Conservation (phyloP, 805 yeast genomes). For the Saturnispora kantuleensis region DNA sequence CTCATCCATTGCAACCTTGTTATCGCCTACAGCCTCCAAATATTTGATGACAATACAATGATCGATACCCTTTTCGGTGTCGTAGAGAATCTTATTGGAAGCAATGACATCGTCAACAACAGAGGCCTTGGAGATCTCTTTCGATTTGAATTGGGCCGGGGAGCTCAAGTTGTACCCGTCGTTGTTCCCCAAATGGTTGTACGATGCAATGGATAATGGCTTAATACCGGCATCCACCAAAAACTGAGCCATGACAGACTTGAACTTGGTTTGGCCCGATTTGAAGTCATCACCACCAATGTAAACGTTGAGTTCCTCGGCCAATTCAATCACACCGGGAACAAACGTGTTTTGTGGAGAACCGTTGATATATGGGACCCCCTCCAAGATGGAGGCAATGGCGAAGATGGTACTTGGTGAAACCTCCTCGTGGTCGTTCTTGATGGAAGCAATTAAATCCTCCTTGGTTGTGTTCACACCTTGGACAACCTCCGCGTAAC, state of each 20-base stretch:
- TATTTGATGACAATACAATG: slow-evolving; percentile 95
- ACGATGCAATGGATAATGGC: slow-evolving; percentile 89
- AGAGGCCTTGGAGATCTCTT: slow-evolving; percentile 87
- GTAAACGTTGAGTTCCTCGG: slow-evolving; percentile 63
- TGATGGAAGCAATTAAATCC: slow-evolving; percentile 63
- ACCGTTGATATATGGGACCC: slow-evolving; percentile 86
- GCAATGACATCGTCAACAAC: slow-evolving; percentile 93
- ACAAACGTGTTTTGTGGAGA: slow-evolving; percentile 97
- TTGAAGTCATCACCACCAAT: slow-evolving; percentile 98
- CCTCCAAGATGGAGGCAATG: slow-evolving; percentile 83
- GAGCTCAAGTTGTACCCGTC: slow-evolving; percentile 90
- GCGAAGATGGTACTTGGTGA: slow-evolving; percentile 94
- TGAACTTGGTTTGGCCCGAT: slow-evolving; percentile 91
- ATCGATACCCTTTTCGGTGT: slow-evolving; percentile 75
- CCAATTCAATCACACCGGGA: slow-evolving; percentile 87
- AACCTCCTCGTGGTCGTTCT: slow-evolving; percentile 70
- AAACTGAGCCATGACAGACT: slow-evolving; percentile 94
- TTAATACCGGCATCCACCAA: slow-evolving; percentile 96
- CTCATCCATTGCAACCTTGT: slow-evolving; percentile 98
- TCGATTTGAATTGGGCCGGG: slow-evolving; percentile 87
- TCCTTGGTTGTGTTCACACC: slow-evolving; percentile 89
- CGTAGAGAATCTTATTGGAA: slow-evolving; percentile 75
- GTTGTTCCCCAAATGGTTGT: slow-evolving; percentile 93
- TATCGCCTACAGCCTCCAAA: slow-evolving; percentile 89
- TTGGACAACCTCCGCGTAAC: slow-evolving; percentile 65